These are phyloP conservation scores for Trichophyton verrucosum DNA, from an alignment of 2,329 filamentous ascomycete species.

Conservation along the genomic window DNA sequence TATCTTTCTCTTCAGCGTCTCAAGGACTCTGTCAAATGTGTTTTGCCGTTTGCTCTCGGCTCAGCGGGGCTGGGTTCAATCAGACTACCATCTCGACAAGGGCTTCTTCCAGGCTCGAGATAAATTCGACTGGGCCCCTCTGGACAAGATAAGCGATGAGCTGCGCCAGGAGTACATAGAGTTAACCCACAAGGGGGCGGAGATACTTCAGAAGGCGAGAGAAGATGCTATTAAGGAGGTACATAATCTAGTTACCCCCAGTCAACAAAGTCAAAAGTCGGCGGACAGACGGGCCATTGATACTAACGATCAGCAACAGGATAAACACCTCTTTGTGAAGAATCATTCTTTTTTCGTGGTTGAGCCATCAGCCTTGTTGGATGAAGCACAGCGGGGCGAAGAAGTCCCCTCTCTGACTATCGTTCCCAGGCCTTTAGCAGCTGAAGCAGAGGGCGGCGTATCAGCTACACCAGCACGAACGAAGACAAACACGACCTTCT, in stretches of 20 bases:
- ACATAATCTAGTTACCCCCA: neutral
- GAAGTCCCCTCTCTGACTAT: neutral
- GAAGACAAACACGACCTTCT: constrained; percentile 20
- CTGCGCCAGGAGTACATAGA: neutral
- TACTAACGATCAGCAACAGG: neutral
- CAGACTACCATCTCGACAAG: neutral
- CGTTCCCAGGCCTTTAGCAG: neutral
- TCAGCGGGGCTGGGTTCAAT: neutral
- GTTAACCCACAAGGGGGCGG: neutral
- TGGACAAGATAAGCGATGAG: neutral
- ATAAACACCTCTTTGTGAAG: neutral
- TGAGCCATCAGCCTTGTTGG: neutral
- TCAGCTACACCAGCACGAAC: neutral
- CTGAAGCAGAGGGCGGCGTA: constrained; percentile 12
- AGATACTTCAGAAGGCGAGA: neutral
- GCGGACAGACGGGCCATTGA: neutral
- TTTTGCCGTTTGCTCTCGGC: neutral
- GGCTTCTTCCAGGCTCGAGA: neutral
- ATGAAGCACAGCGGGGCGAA: neutral
- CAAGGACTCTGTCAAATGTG: neutral
- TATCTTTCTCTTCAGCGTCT: constrained; percentile 1
- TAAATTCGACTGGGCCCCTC: neutral
- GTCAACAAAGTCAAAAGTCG: neutral
- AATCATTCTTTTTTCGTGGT: neutral
- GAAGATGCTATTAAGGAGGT: neutral